Conservation (phyloP, 495 filamentous ascomycete species). For the Daldinia decipiens region DNA sequence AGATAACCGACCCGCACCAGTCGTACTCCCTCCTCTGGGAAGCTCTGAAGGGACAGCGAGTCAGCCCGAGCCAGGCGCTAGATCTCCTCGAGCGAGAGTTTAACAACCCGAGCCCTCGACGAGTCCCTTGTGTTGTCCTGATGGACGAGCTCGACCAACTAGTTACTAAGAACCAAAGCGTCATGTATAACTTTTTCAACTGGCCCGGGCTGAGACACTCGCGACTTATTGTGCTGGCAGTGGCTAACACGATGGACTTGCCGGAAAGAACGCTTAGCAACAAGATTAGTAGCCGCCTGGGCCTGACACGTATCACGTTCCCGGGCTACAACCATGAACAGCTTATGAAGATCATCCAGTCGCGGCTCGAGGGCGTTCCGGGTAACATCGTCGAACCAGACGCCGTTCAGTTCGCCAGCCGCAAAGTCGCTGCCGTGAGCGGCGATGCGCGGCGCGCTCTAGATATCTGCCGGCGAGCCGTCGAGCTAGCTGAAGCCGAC, state of each 20-base stretch:
- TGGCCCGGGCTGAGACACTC: conserved; percentile 96
- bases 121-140: conserved; percentile 94
- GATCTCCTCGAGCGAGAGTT: conserved; percentile 93
- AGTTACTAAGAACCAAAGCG: conserved; percentile 95
- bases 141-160: conserved; percentile 99
- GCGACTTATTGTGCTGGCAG: conserved; percentile 92
- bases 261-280: conserved; percentile 97
- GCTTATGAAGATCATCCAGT: conserved; percentile 96
- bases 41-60: conserved; percentile 90
- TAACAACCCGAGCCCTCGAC: conserved; percentile 83
- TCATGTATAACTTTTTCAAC: conserved; percentile 99
- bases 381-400: conserved; percentile 92
- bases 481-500: conserved; percentile 91
- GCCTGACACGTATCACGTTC: conserved; percentile 92
- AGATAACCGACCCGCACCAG: conserved; percentile 97
- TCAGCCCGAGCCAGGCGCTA: conserved; percentile 90
- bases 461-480: conserved; percentile 94
- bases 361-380: conserved; percentile 84
- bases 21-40: conserved; percentile 97
- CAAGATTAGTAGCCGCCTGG: conserved; percentile 94
- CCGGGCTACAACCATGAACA: conserved; percentile 97
- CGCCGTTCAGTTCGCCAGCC: conserved; percentile 93
- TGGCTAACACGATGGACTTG: conserved; percentile 99
- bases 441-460: conserved; percentile 93
- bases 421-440: conserved; percentile 96